Conservation (phyloP, 2,329 filamentous ascomycete genomes). For the Teratosphaeria nubilosa region DNA sequence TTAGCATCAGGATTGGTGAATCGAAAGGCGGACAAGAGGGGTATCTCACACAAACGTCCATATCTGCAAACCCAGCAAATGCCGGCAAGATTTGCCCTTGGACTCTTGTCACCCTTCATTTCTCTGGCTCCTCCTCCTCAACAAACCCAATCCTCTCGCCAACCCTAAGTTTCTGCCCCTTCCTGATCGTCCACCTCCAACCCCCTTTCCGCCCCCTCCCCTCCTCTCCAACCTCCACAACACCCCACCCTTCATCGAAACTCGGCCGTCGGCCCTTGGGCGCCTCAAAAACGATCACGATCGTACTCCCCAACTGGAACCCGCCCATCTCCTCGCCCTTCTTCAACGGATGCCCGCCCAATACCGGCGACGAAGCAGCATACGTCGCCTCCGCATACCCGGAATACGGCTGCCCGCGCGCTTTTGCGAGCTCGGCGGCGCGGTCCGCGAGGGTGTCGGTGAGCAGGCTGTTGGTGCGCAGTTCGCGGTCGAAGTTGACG, state of each 20-base stretch:
- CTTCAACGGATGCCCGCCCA: constrained; percentile 73
- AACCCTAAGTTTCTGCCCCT: constrained; percentile 80
- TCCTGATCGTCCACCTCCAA: constrained; percentile 78
- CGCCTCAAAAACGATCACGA: constrained; percentile 94
- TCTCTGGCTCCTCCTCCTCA: constrained; percentile 34
- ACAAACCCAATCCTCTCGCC: constrained; percentile 77
- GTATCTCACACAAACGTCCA: no score
- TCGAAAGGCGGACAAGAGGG: no score
- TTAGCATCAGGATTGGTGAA: no score
- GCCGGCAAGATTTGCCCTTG: no score
- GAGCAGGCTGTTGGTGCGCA: constrained; percentile 82
- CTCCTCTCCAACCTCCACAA: constrained; percentile 27
- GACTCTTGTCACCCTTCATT: no score
- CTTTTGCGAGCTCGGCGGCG: constrained; percentile 68
- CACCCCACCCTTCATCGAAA: constrained; percentile 51
- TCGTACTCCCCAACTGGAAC: constrained; percentile 88
- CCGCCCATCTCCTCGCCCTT: constrained; percentile 96
- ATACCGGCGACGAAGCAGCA: constrained; percentile 60
- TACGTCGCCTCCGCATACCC: constrained; percentile 93
- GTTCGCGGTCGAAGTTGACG: constrained; percentile 90
- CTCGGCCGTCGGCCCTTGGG: constrained; percentile 52
- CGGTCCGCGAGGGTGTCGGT: constrained; percentile 87
- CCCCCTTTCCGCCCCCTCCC: constrained; percentile 50
- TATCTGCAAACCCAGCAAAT: no score
- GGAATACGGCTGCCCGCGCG: constrained; percentile 70